Evolutionary conservation across 805 yeast genomes (phyloP).

Genomic region (Yarrowia sp.): DNA sequence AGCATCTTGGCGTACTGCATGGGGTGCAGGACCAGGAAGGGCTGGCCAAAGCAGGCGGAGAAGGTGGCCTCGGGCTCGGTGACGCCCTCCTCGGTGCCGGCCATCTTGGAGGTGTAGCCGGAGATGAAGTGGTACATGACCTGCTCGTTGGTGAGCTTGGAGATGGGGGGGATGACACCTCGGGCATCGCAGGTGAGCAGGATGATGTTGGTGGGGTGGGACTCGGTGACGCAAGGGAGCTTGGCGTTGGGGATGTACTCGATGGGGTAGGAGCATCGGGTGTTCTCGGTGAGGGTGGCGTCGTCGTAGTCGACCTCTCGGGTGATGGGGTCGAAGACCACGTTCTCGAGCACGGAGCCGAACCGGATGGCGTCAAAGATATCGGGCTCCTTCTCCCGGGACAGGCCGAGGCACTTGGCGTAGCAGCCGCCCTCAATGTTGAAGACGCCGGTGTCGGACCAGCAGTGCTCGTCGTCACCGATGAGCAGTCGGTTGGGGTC

Average conservation of each 20-base stretch:
- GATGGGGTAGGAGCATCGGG: conserved; percentile 98
- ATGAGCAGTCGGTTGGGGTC: conserved; percentile 92
- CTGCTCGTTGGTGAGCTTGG: conserved; percentile 90
- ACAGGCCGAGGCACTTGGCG: conserved; percentile 92
- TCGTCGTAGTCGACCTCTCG: conserved; percentile 88
- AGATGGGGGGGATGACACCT: conserved; percentile 97
- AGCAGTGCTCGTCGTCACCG: conserved; percentile 99
- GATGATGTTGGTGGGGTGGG: conserved; percentile 91
- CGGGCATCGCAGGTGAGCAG: conserved; percentile 96
- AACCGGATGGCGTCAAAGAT: conserved; percentile 92
- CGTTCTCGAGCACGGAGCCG: conserved; percentile 94
- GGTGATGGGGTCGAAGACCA: conserved; percentile 77
- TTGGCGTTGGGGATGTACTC: conserved; percentile 95
- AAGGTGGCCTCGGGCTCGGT: conserved; percentile 98
- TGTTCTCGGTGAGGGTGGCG: conserved; percentile 88
- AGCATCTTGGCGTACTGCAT: conserved; percentile 97
- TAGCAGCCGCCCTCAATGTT: conserved; percentile 99
- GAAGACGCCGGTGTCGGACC: conserved; percentile 98
- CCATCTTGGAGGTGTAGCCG: conserved; percentile 99
- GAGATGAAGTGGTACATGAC: conserved; percentile 97
- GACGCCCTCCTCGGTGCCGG: conserved; percentile 98
- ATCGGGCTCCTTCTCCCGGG: conserved; percentile 95
- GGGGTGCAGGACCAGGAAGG: conserved; percentile 97
- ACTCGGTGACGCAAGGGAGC: conserved; percentile 89
- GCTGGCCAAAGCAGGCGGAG: conserved; percentile 99